Evolutionary conservation across 768 basidiomycete species (phyloP), one percentile per base, ranked within the genome.

Genomic region (Russula foetens): DNA sequence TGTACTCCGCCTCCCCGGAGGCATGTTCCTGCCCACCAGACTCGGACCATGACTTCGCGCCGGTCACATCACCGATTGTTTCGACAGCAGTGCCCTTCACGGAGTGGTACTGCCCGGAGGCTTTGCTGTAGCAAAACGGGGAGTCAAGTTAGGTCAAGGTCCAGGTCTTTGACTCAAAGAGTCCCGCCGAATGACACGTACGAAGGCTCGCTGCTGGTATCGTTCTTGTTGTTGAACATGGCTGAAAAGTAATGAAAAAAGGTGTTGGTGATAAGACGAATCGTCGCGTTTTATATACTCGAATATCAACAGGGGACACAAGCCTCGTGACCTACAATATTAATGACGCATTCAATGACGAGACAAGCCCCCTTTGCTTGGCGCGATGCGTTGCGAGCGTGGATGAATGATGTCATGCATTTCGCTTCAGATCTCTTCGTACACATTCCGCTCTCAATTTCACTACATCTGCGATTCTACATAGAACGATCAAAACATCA

Each of bases 11-110:
- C 70, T 81, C 77, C 58, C 81, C 81, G 66, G 74, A 68, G 17
- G 69, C 68, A 59, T 83, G 81, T 65, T 83, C 82, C 48, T 84
- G 68, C 51, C 76, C 76, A 15, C 81, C 81, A 46, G 76, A 69
- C 53, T 75, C 66, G 49, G 67, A 47, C 82, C 78, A 82, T 2
- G 72, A 58, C 62, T 71, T 61, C 8, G 72, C 66, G 29, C 82
- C 81, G 23, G 72, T 74, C 64, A 75, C 14, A 56, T 82, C 73
- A 55, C 81, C 81, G 53, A 76, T 66, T 67, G 66, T 67, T 71
- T 75, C 75, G 64, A 75, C 71, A 59, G 69, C 51, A 50, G 66
- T 74, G 51, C 75, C 75, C 67, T 76, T 76, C 11, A 71, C 21
- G 19, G 75, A 76, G 71, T 76, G 75, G 67, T 59, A 71, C 58